These are phyloP conservation scores for Pouteria campechiana DNA, from an alignment of 179 eudicot species.

Conservation along the genomic window DNA sequence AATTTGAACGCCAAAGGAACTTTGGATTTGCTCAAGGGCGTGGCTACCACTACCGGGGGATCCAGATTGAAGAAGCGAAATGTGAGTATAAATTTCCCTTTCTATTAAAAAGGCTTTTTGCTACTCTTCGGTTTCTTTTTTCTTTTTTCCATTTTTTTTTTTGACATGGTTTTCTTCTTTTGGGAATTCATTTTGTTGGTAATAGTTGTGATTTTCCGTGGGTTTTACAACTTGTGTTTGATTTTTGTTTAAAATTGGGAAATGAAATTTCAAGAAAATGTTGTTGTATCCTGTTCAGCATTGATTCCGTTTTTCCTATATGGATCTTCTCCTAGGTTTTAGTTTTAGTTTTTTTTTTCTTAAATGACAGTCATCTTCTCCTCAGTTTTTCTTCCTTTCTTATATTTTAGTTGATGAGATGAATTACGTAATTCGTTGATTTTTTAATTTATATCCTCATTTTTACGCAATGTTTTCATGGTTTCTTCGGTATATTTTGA, in stretches of 20 bases:
- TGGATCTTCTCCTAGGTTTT: too few species aligned
- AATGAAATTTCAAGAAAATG: not conserved
- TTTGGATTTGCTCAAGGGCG: conserved; percentile 18
- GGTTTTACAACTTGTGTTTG: not conserved
- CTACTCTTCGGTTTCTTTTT: not conserved
- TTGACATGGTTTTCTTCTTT: not conserved
- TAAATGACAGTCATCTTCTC: too few species aligned
- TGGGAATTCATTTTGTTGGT: not conserved
- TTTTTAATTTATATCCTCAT: too few species aligned
- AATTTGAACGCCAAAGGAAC: conserved; percentile 28
- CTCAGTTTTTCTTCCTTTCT: too few species aligned
- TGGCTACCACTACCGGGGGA: not conserved
- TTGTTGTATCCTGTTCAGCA: too few species aligned
- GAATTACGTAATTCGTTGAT: too few species aligned
- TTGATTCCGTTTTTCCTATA: too few species aligned
- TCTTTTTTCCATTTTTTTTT: not conserved
- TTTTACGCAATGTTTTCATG: too few species aligned
- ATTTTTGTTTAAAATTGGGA: not conserved
- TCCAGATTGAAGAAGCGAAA: conserved; percentile 13
- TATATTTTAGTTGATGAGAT: too few species aligned
- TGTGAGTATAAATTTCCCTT: conserved; percentile 13
- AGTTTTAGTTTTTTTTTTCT: too few species aligned
- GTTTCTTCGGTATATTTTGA: too few species aligned
- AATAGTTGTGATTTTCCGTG: too few species aligned
- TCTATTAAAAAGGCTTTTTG: not conserved